Percentiles rank a stretch among this genome's conserved stretches.
Conservation (phyloP, 2,329 filamentous ascomycete genomes). For the Kalaharituber pfeilii region DNA sequence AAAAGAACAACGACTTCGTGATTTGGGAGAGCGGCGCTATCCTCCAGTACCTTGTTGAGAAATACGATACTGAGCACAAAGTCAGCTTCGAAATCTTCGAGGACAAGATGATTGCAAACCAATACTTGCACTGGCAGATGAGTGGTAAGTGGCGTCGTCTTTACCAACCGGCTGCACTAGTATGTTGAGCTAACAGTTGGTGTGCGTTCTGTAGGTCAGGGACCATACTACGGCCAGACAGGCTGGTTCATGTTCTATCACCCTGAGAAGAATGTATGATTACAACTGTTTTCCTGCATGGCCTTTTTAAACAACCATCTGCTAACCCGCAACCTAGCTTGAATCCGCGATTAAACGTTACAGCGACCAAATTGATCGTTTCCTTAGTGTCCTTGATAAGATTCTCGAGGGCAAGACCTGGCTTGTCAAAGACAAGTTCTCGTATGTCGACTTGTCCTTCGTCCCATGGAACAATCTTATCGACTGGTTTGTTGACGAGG, state of each 20-base stretch:
- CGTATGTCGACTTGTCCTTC: conserved; percentile 30
- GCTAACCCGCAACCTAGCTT: too few relatives aligned
- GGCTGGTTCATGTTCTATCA: conserved; percentile 28
- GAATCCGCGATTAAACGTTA: conserved; percentile 33
- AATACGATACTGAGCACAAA: conserved; percentile 31
- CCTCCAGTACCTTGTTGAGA: conserved; percentile 32
- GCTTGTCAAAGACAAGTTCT: conserved; percentile 31
- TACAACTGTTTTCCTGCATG: too few relatives aligned
- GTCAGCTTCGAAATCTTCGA: conserved; percentile 28
- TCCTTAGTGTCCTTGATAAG: conserved; percentile 32
- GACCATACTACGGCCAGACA: conserved; percentile 24
- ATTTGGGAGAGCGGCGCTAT: conserved; percentile 37
- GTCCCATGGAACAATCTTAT: conserved; percentile 24
- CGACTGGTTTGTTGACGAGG: conserved; percentile 4
- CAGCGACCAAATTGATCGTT: conserved; percentile 31
- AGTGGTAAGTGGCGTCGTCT: neutral
- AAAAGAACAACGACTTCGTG: conserved; percentile 32
- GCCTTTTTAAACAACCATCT: too few relatives aligned
- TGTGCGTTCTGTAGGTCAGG: conserved; percentile 10
- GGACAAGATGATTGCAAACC: conserved; percentile 26
- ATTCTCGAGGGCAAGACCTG: conserved; percentile 27
- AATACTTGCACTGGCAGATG: conserved; percentile 30
- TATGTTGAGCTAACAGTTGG: too few relatives aligned
- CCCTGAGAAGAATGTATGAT: conserved; percentile 28
- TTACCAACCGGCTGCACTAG: too few relatives aligned